phyloP scores from a whole-genome alignment of 2,329 filamentous ascomycete species.

The Leptodontidium sp. region DNA sequence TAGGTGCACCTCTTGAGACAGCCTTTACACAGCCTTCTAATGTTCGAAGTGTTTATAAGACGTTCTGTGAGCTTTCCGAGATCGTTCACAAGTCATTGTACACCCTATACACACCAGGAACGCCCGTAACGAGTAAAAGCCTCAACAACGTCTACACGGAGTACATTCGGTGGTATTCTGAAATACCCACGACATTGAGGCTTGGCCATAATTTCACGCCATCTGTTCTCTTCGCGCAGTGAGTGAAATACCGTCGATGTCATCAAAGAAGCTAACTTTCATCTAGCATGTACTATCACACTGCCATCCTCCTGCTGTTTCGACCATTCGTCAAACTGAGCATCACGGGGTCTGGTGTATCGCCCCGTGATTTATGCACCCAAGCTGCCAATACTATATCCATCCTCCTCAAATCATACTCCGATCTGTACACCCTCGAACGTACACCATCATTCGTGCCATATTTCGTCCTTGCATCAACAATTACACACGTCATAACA shows the following conservation, averaged over 20 bases:
- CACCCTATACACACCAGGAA: conserved; percentile 75
- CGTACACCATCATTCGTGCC: conserved; percentile 47
- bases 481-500: conserved; percentile 41
- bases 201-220: conserved; percentile 76
- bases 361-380: conserved; percentile 43
- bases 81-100: conserved; percentile 68
- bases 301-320: conserved; percentile 76
- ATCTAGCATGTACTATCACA: conserved; percentile 73
- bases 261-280: conserved; percentile 10
- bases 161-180: conserved; percentile 76
- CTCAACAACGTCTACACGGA: conserved; percentile 71
- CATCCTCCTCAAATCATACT: conserved; percentile 45
- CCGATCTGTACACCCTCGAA: conserved; percentile 44
- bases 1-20: conserved; percentile 59
- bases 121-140: conserved; percentile 68
- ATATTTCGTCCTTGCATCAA: conserved; percentile 44
- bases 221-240: conserved; percentile 78
- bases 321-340: conserved; percentile 61
- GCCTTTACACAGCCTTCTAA: conserved; percentile 71
- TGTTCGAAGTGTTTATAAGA: conserved; percentile 72
- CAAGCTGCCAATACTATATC: conserved; percentile 49
- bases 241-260: conserved; percentile 49
- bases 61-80: conserved; percentile 77
- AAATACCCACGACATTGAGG: conserved; percentile 68
- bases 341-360: conserved; percentile 40